phyloP scores from a whole-genome alignment of 164 flowering plant genomes.

The Tetracentron sinense region DNA sequence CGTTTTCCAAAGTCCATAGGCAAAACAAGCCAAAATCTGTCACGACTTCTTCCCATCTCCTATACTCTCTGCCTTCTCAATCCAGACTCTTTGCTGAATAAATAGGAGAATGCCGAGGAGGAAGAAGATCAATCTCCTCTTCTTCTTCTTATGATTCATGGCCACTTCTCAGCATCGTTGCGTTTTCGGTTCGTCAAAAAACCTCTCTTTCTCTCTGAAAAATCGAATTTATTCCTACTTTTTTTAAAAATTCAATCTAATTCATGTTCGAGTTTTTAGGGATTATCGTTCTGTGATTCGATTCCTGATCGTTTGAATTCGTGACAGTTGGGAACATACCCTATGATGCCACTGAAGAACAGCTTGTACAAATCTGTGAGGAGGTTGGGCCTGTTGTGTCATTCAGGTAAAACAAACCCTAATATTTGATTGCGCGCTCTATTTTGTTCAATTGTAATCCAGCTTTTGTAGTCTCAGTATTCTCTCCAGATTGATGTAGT shows the following conservation, averaged over 20 bases:
- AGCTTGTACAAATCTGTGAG: conserved; percentile 86
- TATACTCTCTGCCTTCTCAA: no score
- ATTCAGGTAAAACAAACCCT: conserved; percentile 54
- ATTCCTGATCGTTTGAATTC: not conserved
- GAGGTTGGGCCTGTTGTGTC: conserved; percentile 99
- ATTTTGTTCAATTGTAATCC: no score
- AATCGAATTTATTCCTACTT: not conserved
- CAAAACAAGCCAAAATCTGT: no score
- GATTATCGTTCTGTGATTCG: conserved; percentile 1
- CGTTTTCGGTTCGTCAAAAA: conserved; percentile 65
- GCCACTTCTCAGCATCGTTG: conserved; percentile 86
- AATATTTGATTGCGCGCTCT: not conserved
- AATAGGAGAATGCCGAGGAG: conserved; percentile 22
- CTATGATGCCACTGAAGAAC: conserved; percentile 95
- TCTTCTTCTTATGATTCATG: conserved; percentile 42
- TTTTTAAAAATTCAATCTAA: no score
- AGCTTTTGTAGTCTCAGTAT: not conserved
- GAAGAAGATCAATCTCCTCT: conserved; percentile 42
- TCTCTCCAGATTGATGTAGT: no score
- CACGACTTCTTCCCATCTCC: no score
- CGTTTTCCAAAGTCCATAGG: no score
- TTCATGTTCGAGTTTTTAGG: no score
- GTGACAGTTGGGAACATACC: conserved; percentile 93
- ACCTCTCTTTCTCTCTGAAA: conserved; percentile 18
- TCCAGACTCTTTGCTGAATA: no score